Evolutionary conservation across 352 stramenopile species (phyloP), one percentile per base, ranked within the genome.

Genomic region (Phytophthora crassamura): DNA sequence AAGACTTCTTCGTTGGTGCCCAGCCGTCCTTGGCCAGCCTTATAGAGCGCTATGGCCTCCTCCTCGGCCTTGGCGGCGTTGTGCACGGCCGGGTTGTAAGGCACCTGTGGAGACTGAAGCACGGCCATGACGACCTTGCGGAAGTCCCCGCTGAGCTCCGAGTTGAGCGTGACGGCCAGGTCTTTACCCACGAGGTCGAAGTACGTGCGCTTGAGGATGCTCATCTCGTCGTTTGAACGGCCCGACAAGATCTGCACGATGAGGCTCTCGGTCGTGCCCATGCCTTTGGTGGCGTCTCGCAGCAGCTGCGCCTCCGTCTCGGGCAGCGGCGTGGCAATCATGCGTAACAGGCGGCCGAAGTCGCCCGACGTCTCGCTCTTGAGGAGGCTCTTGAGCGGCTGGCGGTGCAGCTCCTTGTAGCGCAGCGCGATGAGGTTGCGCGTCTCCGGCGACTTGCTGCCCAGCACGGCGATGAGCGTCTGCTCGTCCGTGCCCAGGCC

Each of bases 1-100:
- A 94, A 94, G 5, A 75, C 73, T 40, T 87, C 77, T 57, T 94
- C 86, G 33, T 94, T 83, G 20, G 86, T 94, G 5, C 86, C 86
- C 6, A 90, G 64, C 22, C 83, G 77, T 3, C 83, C 86, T 64
- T 94, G 81, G 1, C 86, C 86, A 39, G 86, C 78, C 64, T 91
- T 94, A 73, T 93, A 94, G 11, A 94, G 78, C 40, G 72, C 72
- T 8, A 74, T 69, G 16, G 82, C 83, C 16, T 93, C 75, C 35
- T 82, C 75, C 45, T 92, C 82, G 6, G 83, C 86, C 59, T 89
- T 87, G 22, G 73, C 72, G 7, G 75, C 73, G 16, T 80, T 92
- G 69, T 94, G 86, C 41, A 92, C 69, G 30, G 69, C 50, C 30
- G 78, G 77, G 53, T 92, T 89, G 64, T 82, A 94, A 14, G 67